Conservation (phyloP, 2,329 filamentous ascomycete genomes). For the Aschersonia sp. region DNA sequence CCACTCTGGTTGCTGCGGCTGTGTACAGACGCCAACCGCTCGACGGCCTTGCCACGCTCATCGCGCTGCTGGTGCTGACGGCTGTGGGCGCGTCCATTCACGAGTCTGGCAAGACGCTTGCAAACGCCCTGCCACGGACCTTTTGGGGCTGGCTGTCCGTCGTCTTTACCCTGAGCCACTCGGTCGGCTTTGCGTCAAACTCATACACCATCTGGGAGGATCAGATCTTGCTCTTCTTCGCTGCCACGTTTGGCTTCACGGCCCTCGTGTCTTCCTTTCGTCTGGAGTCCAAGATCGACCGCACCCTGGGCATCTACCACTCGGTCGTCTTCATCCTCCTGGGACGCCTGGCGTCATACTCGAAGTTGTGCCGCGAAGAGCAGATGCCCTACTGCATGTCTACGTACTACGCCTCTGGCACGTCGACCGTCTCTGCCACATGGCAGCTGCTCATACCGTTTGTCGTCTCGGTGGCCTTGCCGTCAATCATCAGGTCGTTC, state of each 20-base stretch:
- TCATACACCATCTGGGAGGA: slow-evolving; percentile 99
- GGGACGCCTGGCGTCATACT: slow-evolving; percentile 68
- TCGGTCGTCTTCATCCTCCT: slow-evolving; percentile 71
- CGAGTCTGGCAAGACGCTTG: slow-evolving; percentile 26
- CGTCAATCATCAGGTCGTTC: slow-evolving; percentile 64
- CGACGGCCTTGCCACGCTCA: slow-evolving; percentile 24
- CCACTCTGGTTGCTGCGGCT: slow-evolving; percentile 13
- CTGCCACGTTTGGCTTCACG: slow-evolving; percentile 73
- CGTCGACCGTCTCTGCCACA: slow-evolving; percentile 79
- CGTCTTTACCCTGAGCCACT: slow-evolving; percentile 71
- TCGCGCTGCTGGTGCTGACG: slow-evolving; percentile 17
- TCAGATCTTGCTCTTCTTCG: slow-evolving; percentile 81
- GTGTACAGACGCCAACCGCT: slow-evolving; percentile 17
- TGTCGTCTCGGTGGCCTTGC: slow-evolving; percentile 54
- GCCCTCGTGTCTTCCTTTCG: slow-evolving; percentile 62
- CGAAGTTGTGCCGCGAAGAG: slow-evolving; percentile 88
- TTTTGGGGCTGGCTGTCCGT: slow-evolving; percentile 82
- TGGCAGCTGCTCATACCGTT: slow-evolving; percentile 82
- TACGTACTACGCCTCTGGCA: slow-evolving; percentile 86
- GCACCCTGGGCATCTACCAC: slow-evolving; percentile 68
- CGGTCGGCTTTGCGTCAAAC: slow-evolving; percentile 90
- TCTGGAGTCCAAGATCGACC: slow-evolving; percentile 50
- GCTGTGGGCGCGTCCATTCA: slow-evolving; percentile 30
- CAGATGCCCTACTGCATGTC: slow-evolving; percentile 96
- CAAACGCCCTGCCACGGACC: slow-evolving; percentile 50